Evolutionary conservation across 257 asterid genomes (phyloP).

Genomic region (Solanum microdontum): DNA sequence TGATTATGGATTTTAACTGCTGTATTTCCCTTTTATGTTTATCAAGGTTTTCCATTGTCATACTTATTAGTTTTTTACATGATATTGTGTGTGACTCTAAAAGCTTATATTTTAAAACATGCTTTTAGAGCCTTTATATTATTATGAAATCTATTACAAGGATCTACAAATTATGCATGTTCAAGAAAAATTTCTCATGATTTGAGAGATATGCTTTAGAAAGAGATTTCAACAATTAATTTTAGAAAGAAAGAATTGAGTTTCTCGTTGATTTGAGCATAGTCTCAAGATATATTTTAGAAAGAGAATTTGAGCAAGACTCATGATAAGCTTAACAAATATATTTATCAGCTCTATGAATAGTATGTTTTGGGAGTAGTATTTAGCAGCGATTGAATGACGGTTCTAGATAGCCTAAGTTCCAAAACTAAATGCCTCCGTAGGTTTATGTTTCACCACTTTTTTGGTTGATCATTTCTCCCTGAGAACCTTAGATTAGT

Average conservation of each 20-base stretch:
- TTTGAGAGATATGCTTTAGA: no score
- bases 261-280: background rate
- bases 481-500: background rate
- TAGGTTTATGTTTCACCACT: background rate
- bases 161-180: no score
- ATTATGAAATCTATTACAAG: no score
- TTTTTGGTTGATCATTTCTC: background rate
- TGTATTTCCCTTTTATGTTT: no score
- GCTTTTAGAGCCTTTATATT: no score
- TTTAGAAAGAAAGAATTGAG: background rate
- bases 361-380: background rate
- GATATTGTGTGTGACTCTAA: no score
- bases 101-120: no score
- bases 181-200: no score
- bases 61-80: no score
- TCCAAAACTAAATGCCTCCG: background rate
- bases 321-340: background rate
- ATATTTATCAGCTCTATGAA: background rate
- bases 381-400: background rate
- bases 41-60: no score
- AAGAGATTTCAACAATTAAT: background rate
- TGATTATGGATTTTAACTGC: no score
- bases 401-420: background rate
- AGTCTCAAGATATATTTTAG: background rate
- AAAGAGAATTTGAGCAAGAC: background rate